Evolutionary conservation across 768 basidiomycete genomes (phyloP).

Genomic region (Tulasnella calospora): DNA sequence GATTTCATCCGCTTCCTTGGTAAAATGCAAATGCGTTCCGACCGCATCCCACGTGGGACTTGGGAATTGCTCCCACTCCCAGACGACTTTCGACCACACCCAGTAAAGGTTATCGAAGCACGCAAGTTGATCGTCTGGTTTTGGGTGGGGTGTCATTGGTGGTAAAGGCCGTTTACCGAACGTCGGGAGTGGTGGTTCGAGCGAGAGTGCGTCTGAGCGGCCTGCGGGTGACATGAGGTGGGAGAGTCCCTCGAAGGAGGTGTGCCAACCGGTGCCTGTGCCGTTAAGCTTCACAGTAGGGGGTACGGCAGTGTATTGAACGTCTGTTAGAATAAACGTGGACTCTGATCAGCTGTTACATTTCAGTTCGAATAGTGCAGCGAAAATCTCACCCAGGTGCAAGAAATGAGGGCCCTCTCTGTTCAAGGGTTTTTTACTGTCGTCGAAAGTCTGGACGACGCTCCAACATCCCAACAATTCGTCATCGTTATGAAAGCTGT

Average conservation of each 20-base stretch:
- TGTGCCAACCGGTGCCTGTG: constrained; percentile 6
- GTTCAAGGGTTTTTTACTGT: neutral
- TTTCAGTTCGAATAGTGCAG: neutral
- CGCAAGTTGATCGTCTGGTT: constrained; percentile 14
- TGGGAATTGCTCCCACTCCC: constrained; percentile 20
- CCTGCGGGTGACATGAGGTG: constrained; percentile 28
- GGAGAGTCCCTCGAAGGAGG: constrained; percentile 29
- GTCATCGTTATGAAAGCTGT: neutral
- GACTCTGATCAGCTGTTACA: neutral
- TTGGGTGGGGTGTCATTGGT: neutral
- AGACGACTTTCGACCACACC: neutral
- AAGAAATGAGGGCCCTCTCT: neutral
- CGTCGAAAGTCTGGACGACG: neutral
- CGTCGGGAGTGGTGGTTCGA: neutral
- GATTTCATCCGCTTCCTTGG: constrained; percentile 22
- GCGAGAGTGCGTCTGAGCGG: constrained; percentile 11
- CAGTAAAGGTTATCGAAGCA: constrained; percentile 25
- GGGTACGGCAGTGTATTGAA: neutral
- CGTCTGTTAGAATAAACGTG: neutral
- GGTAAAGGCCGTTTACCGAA: neutral
- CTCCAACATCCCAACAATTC: constrained; percentile 21
- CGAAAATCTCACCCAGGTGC: neutral
- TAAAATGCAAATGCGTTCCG: constrained; percentile 20
- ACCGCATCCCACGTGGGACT: constrained; percentile 20
- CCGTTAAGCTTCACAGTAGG: neutral